Percentiles rank a stretch among this genome's conserved stretches.
phyloP scores from a whole-genome alignment of 2,329 filamentous ascomycete genomes.

The Fusarium scirpi region DNA sequence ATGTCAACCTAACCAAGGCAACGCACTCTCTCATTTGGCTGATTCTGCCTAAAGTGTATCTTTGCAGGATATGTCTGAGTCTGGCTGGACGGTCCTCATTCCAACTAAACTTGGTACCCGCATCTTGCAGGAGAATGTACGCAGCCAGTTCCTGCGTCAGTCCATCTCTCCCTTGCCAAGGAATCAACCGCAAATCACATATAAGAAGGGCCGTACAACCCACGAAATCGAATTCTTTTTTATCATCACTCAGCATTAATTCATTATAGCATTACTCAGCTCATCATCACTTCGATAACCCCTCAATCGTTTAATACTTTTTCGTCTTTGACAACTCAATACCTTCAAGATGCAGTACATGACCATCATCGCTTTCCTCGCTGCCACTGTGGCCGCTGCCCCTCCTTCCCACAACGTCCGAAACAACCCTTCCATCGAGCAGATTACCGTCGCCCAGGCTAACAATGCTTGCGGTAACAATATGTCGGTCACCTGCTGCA shows the following conservation, averaged over 20 bases:
- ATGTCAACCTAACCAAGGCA: no score
- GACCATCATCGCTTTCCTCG: constrained; percentile 12
- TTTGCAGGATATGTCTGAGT: no score
- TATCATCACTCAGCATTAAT: background rate
- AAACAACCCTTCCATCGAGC: background rate
- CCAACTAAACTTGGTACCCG: background rate
- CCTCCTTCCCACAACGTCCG: background rate
- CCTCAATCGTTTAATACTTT: background rate
- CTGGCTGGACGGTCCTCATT: no score
- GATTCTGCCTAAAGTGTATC: no score
- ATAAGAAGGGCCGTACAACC: background rate
- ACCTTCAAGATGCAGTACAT: constrained; percentile 10
- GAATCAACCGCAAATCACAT: background rate
- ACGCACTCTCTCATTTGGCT: no score
- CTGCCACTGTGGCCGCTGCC: background rate
- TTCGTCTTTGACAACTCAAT: background rate
- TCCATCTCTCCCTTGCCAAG: no score
- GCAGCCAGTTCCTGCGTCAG: no score
- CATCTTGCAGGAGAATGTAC: background rate
- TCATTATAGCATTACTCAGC: background rate
- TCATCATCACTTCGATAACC: background rate
- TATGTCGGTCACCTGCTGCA: constrained; percentile 11
- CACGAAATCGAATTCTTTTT: background rate
- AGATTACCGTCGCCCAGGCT: constrained; percentile 1
- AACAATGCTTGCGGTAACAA: background rate